A percentile compares a stretch with the other conserved stretches of the same genome.
These are phyloP conservation scores for Penicillium olsonii DNA, from an alignment of 2,329 filamentous ascomycete genomes.

Conservation along the genomic window DNA sequence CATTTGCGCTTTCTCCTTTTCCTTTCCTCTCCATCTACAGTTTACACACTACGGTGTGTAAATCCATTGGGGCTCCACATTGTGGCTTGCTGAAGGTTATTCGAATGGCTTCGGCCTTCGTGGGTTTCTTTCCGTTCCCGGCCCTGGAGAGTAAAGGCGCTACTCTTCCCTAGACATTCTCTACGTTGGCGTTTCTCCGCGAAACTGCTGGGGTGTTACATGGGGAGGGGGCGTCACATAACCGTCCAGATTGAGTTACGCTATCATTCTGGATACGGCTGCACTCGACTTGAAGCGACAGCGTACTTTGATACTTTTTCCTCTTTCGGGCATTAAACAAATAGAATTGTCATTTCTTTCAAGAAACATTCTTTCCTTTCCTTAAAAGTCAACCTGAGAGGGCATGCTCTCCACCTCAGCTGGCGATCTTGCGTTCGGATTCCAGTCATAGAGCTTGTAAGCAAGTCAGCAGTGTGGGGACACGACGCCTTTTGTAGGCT, in stretches of 20 bases:
- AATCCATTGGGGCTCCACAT: slow-evolving; percentile 22
- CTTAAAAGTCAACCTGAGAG: no score
- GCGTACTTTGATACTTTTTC: no score
- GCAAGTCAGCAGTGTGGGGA: no score
- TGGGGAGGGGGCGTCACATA: slow-evolving; percentile 11
- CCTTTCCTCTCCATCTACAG: slow-evolving; percentile 18
- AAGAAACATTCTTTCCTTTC: no score
- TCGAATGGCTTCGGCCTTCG: slow-evolving; percentile 16
- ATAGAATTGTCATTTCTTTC: no score
- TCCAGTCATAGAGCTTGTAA: no score
- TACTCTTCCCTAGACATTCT: slow-evolving; percentile 18
- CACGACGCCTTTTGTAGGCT: no score
- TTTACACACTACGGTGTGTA: slow-evolving; percentile 17
- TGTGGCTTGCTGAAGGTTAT: slow-evolving; percentile 25
- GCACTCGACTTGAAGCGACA: no score
- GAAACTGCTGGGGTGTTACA: neutral
- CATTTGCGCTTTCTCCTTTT: slow-evolving; percentile 2
- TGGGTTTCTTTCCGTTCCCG: slow-evolving; percentile 25
- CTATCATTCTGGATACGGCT: neutral
- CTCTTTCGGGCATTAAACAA: no score
- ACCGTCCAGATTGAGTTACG: neutral
- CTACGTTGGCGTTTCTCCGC: slow-evolving; percentile 11
- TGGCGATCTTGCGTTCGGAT: no score
- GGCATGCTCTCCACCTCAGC: no score
- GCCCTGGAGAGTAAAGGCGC: slow-evolving; percentile 22